Conservation (phyloP, 2,329 filamentous ascomycete genomes). For the Talaromyces albobiverticillius region DNA sequence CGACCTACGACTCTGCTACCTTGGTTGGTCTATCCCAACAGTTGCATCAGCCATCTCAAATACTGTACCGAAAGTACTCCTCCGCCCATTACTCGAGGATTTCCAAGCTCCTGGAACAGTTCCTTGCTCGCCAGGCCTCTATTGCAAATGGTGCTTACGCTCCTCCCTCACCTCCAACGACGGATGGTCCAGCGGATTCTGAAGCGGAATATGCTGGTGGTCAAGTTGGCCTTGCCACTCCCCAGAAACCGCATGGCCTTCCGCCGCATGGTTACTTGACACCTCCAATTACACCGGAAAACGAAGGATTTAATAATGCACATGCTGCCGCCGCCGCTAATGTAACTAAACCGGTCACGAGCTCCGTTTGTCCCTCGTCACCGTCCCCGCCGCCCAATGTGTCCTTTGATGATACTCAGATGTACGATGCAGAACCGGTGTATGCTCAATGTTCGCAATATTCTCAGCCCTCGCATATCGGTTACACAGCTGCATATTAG, state of each 20-base stretch:
- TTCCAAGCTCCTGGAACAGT: conserved; percentile 62
- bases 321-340: conserved; percentile 20
- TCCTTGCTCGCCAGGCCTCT: conserved; percentile 62
- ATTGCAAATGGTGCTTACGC: conserved; percentile 45
- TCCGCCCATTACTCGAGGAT: conserved; percentile 64
- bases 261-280: conserved; percentile 45
- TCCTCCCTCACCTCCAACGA: conserved; percentile 40
- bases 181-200: conserved; percentile 34
- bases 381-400: conserved; percentile 35
- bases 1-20: conserved; percentile 49
- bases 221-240: conserved; percentile 42
- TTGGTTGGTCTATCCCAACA: conserved; percentile 63
- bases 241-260: conserved; percentile 34
- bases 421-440: conserved; percentile 33
- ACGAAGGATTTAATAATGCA: conserved; percentile 37
- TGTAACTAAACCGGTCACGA: conserved; percentile 28
- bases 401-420: conserved; percentile 34
- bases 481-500: conserved; percentile 31
- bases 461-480: conserved; percentile 31
- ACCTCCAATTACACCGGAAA: conserved; percentile 48
- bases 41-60: conserved; percentile 64
- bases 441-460: conserved; percentile 35
- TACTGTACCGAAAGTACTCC: conserved; percentile 66
- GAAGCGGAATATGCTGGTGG: conserved; percentile 36
- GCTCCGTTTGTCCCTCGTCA: conserved; percentile 34